These are phyloP conservation scores for Pugionium cornutum DNA, from an alignment of 345 rosid species.

Conservation along the genomic window DNA sequence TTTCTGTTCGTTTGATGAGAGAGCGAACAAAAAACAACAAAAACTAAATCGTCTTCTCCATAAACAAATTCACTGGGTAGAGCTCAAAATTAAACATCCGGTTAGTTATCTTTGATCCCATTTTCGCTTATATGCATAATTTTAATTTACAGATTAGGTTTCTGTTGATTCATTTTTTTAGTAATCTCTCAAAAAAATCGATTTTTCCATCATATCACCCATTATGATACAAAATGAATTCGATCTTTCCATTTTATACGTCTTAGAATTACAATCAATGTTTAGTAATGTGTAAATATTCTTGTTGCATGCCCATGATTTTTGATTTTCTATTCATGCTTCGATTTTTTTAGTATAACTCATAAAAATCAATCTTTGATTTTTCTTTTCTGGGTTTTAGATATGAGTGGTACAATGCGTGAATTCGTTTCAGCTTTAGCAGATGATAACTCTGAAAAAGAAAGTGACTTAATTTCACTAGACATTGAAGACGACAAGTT, in stretches of 20 bases:
- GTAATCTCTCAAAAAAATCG: neutral
- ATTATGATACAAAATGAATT: neutral
- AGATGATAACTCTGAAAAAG: conserved; percentile 15
- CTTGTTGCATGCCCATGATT: conserved; percentile 2
- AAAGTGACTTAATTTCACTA: conserved; percentile 7
- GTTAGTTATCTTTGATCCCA: conserved; percentile 18
- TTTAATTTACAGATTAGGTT: neutral
- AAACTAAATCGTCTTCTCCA: neutral
- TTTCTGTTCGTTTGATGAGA: no score
- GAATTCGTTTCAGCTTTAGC: conserved; percentile 26
- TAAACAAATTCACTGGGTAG: neutral
- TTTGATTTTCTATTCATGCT: neutral
- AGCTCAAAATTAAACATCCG: conserved; percentile 27
- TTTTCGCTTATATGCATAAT: neutral
- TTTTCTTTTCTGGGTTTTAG: conserved; percentile 1
- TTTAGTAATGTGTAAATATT: neutral
- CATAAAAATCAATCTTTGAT: conserved; percentile 1
- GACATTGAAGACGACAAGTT: conserved; percentile 40
- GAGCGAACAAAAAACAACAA: no score
- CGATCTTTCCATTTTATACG: neutral
- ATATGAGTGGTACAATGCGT: conserved; percentile 25
- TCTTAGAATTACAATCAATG: neutral
- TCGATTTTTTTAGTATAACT: conserved; percentile 3
- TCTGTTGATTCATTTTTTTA: neutral
- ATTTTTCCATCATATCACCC: neutral